Evolutionary conservation across 148 eudicot species (phyloP).

Genomic region (Rhododendron simsii): DNA sequence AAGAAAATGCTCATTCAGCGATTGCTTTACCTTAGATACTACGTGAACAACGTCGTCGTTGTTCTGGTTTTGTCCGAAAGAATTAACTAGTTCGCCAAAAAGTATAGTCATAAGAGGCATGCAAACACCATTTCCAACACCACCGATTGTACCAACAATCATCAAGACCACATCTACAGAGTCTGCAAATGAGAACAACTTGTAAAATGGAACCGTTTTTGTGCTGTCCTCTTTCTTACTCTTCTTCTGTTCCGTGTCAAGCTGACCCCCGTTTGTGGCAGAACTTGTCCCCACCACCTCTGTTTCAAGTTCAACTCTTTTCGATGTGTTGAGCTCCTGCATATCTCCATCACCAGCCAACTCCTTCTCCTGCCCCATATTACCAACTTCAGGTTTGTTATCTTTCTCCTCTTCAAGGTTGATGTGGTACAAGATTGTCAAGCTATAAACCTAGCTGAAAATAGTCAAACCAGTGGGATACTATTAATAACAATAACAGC

Average conservation of each 20-base stretch:
- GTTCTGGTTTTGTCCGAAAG: constrained; percentile 36
- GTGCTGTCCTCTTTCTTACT: constrained; percentile 15
- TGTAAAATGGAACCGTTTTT: constrained; percentile 39
- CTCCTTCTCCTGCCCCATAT: constrained; percentile 1
- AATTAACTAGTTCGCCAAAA: constrained; percentile 31
- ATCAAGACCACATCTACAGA: constrained; percentile 30
- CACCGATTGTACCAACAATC: constrained; percentile 38
- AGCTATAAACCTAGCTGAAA: background rate
- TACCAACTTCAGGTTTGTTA: background rate
- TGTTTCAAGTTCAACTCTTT: constrained; percentile 5
- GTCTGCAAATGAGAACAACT: constrained; percentile 45
- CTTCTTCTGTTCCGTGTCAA: background rate
- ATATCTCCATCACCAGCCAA: background rate
- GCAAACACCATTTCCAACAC: constrained; percentile 34
- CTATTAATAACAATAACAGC: background rate
- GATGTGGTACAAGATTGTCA: background rate
- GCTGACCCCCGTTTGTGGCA: background rate
- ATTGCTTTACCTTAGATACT: constrained; percentile 3
- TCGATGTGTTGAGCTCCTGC: background rate
- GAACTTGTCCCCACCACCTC: constrained; percentile 6
- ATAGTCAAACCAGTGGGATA: background rate
- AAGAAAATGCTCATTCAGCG: background rate
- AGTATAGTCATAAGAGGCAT: constrained; percentile 41
- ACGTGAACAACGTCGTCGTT: background rate
- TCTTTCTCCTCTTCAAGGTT: background rate